Conservation (phyloP, 2,329 filamentous ascomycete genomes). For the Aureobasidium pullulans region DNA sequence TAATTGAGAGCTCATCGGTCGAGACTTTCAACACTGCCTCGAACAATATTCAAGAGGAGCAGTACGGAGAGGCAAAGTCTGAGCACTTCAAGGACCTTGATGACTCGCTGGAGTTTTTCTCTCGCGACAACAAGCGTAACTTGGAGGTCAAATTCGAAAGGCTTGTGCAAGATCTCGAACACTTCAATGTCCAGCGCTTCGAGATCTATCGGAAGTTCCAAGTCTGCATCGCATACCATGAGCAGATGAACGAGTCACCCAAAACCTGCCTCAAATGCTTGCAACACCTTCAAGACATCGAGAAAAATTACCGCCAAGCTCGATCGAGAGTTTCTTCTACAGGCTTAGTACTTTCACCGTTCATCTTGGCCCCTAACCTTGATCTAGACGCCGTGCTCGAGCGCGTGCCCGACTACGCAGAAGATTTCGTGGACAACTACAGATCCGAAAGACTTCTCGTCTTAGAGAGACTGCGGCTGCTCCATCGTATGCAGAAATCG, state of each 20-base stretch:
- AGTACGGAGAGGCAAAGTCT: no score
- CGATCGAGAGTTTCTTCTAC: background rate
- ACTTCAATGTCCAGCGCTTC: background rate
- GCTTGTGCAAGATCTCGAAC: background rate
- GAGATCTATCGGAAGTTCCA: background rate
- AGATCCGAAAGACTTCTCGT: no score
- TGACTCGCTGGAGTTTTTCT: no score
- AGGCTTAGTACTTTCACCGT: no score
- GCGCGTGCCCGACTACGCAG: no score
- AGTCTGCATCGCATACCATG: background rate
- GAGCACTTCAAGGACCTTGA: no score
- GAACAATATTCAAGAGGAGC: no score
- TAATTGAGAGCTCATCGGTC: background rate
- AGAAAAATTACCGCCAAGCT: background rate
- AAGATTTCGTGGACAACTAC: no score
- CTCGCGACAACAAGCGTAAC: background rate
- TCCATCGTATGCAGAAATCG: no score
- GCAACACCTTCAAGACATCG: background rate
- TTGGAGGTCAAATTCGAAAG: background rate
- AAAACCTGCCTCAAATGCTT: background rate
- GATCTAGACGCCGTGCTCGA: no score
- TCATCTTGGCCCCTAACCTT: no score
- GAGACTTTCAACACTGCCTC: background rate
- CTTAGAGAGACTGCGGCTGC: no score
- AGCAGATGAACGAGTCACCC: background rate